Base-by-base conservation (phyloP, 129 eudicot genomes). In the Arctium minus region DNA sequence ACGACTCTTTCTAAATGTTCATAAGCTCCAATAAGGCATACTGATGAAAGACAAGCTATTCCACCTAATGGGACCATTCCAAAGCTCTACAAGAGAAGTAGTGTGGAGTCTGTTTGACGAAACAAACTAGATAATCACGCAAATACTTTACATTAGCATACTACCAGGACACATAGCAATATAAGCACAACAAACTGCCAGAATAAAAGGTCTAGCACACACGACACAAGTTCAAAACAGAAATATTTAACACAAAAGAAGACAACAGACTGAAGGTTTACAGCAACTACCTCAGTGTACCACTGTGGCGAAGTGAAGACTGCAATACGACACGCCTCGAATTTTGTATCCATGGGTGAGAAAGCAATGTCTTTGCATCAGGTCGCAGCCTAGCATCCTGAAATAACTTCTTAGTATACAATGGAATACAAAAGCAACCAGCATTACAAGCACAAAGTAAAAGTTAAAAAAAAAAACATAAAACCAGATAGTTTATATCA, bases 371-470 rank as follows among this genome's bases (percentile, higher is more conserved):
- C 85, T 96, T 96, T 8, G 99, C 99, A 89, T 96, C 99, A 37
- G 99, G 99, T 89, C 99, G 93, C 84, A 90, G 89, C 69, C 97
- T 89, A 64, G 97, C 96, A 90, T 96, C 99, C 99, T 96, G 86
- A 85, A 91, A 89, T 78, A 73, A 65, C 53, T 75, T 68, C 68
- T 67, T 67, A 27, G 71, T 3, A 67, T 67, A 27, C 71, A 67
- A 60, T 17, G 68, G 29, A 60, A 60, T n/a, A 60, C 29, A 60
- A 60, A 56, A 65, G 1, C 35, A 48, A 76, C 30, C 37, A 62
- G 27, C 46, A 37, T 6, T 53, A 37, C 46, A 78, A 22, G 81
- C 72, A 71, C 46, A 53, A 70, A 84, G 32, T 11, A 80, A 31
- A 81, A 12, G n/a, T 13, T 29, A 8, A 69, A 74, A 46, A 44